Evolutionary conservation across 2,329 filamentous ascomycete species (phyloP), one percentile per base, ranked within the genome.

Genomic region (Ramularia endophylla): DNA sequence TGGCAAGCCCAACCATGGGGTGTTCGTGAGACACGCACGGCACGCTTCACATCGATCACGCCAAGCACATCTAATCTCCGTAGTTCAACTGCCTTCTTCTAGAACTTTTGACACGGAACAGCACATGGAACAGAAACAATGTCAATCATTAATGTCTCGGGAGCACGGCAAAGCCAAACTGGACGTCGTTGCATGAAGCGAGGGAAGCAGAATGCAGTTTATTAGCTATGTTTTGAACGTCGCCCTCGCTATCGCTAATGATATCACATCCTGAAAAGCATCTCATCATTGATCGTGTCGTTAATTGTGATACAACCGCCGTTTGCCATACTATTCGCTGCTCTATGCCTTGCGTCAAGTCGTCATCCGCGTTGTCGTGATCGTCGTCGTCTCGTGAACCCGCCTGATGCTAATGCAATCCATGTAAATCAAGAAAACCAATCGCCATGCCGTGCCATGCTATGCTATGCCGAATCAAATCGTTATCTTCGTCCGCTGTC

Each of bases 401-500:
- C 22, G n/a, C n/a, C n/a, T n/a, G n/a, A n/a, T 28, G 37, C 22
- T 22, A 33, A 7, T 40, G 28, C 28, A 33, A 22, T 20, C 22
- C 22, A 25, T 6, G 11, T 6, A 25, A 25, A 25, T 25, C 22
- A 25, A 25, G 22, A 25, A 6, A 6, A 6, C 6, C 6, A 25
- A 25, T 6, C 11, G 22, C 22, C 6, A 25, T 25, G 22, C 43
- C 40, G 38, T 41, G 44, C 45, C 40, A 48, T 44, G 42, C 41
- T 20, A 38, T 33, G 33, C 27, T 38, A 11, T 16, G 19, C 18
- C 22, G 28, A 27, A 39, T 30, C 20, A 16, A 29, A n/a, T 25
- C n/a, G n/a, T 50, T 43, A 49, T 44, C 46, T 36, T 39, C 48
- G 43, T n/a, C 44, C 37, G 19, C 30, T 32, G 31, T 59, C 56